phyloP scores from a whole-genome alignment of 163 green algal genomes.

The Scenedesmus sp. region DNA sequence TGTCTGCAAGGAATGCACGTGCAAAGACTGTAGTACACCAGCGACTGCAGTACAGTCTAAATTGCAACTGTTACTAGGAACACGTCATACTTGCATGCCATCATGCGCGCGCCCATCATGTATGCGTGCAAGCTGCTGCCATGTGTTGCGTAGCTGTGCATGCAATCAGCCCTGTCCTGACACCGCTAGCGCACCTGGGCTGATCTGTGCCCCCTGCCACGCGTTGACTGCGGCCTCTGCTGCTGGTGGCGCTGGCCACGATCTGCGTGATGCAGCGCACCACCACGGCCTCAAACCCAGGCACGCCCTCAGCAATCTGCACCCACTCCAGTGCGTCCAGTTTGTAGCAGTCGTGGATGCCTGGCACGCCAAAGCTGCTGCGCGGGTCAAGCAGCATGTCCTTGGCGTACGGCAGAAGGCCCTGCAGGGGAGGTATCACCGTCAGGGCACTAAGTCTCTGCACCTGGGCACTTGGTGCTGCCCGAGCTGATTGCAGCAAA shows the following conservation, averaged over 20 bases:
- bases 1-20: too few relatives aligned
- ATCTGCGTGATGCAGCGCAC: slow-evolving; percentile 43
- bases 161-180: not conserved
- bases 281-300: slow-evolving; percentile 49
- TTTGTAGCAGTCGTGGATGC: slow-evolving; percentile 29
- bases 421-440: slow-evolving; percentile 1
- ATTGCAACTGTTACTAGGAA: too few relatives aligned
- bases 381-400: slow-evolving; percentile 51
- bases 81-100: too few relatives aligned
- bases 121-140: not conserved
- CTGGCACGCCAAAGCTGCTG: slow-evolving; percentile 34
- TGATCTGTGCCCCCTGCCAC: not conserved
- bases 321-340: slow-evolving; percentile 51
- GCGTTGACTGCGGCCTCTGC: slow-evolving; percentile 1
- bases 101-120: too few relatives aligned
- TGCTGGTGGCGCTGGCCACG: slow-evolving; percentile 21
- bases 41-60: too few relatives aligned
- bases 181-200: not conserved
- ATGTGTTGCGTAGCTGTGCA: not conserved
- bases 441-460: not conserved
- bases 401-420: slow-evolving; percentile 39
- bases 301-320: slow-evolving; percentile 46
- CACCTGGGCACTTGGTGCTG: not conserved
- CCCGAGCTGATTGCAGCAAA: too few relatives aligned
- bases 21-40: too few relatives aligned